These are phyloP conservation scores for Penstemon barbatus DNA, from an alignment of 257 asterid genomes.

Conservation along the genomic window DNA sequence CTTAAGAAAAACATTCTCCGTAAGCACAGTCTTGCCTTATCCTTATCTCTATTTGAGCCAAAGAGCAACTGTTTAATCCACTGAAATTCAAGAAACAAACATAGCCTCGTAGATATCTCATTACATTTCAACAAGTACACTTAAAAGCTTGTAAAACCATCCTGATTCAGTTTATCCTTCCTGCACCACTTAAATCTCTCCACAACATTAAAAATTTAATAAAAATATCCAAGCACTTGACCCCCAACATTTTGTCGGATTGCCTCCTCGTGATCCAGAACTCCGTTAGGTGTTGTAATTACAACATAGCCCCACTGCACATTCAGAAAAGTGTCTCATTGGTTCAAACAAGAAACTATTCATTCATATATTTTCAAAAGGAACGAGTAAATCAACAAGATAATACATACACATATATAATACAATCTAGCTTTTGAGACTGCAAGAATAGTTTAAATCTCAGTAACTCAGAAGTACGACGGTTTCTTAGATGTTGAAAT, in stretches of 20 bases:
- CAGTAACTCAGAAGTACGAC: not conserved
- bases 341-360: constrained; percentile 2
- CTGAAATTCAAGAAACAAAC: no score
- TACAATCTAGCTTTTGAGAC: no score
- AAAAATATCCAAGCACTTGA: constrained; percentile 93
- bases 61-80: no score
- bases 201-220: constrained; percentile 34
- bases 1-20: no score
- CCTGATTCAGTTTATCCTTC: not conserved
- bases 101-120: no score
- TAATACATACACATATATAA: no score
- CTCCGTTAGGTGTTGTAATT: constrained; percentile 90
- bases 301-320: constrained; percentile 97
- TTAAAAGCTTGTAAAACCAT: not conserved
- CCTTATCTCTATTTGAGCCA: no score
- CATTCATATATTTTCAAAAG: not conserved
- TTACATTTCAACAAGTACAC: not conserved
- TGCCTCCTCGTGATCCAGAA: constrained; percentile 95
- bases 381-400: not conserved
- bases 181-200: not conserved
- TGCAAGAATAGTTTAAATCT: not conserved
- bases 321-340: not conserved
- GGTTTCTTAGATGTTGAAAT: constrained; percentile 15
- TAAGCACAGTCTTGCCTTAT: no score
- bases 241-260: constrained; percentile 84